Base-by-base conservation (phyloP, 2,329 filamentous ascomycete genomes). In the Cytospora mali region DNA sequence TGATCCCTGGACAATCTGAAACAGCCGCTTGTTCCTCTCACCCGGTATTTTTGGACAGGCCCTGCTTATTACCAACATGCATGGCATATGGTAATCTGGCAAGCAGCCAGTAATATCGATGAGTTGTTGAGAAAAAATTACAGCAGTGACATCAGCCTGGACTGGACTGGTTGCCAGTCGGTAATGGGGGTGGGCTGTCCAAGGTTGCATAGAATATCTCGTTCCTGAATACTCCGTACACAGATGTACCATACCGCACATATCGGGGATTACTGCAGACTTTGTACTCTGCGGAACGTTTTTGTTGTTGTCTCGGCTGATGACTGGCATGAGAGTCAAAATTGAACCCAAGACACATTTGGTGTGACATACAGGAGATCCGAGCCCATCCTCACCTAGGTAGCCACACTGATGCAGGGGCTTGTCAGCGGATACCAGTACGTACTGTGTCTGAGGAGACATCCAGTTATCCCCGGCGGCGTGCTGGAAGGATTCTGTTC, bases 91-190 rank as follows among this genome's bases (percentile, higher is more conserved):
- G 35, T 48, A 52, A 62, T 58, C 62, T 64, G 39, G 42, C 42
- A 35, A 28, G 54, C 58, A 54, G 62, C 62, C 62, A 64, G 58
- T 64, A 35, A 55, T 16, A 39, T 42, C 18, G 49, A 28, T 58
- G 58, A 62, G 53, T 25, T 61, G 49, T 57, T 27, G 58, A 64
- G 58, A 54, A 51, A 56, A 25, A 16, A 13, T 31, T 56, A 27
- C 42, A 28, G n/a, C 35, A 29, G 48, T 61, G 62, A 55, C 58
- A 58, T 60, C 58, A 62, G 58, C 35, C 35, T 42, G 28, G 48
- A 49, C 27, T 25, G 46, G 46, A 53, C n/a, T 50, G 49, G 25
- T 28, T n/a, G n/a, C n/a, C n/a, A n/a, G n/a, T 50, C 18, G 14
- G 35, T 42, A 18, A 3, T 6, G 35, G 9, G 18, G 7, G 3